Base-by-base conservation (phyloP, 176 grass and related monocot species). In the Guadua angustifolia region DNA sequence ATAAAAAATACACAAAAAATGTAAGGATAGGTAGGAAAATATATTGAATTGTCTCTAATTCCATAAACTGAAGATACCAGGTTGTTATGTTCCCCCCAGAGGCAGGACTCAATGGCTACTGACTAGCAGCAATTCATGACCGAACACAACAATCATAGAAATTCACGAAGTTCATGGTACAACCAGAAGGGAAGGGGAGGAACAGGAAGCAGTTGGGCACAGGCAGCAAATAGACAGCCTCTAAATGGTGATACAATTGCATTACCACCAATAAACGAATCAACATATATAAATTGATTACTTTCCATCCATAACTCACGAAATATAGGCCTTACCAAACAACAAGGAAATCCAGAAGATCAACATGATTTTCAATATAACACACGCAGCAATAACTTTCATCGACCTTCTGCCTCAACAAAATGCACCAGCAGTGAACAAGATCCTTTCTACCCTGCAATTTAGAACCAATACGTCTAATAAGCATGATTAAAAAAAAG, bases 291-390 rank as follows among this genome's bases (percentile, higher is more conserved):
- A 4, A 32, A 64, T 38, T 21, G n/a, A 7, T n/a, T 80, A 4
- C 43, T 40, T 79, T 62, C 18, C 36, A 79, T 61, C 7, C 21
- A 60, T 69, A 80, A 35, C 61, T 89, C 45, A 52, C 73, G 17
- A 69, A 85, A 82, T 35, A 18, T 45, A 74, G 39, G 46, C 29
- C 89, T 92, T 90, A 99, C 97, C 97, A 99, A 78, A 92, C 89
- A 89, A 99, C 88, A 74, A 99, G 93, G 81, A 96, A 99, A 86
- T 99, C 97, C 75, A 99, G 66, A 94, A 99, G 93, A 55, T 99
- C 97, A 35, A 89, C 60, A 90, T 99, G 89, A 78, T 74, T 99
- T 85, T 94, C 93, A 78, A 99, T 88, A 86, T 99, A 99, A 61
- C 96, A 82, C 59, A 90, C 86, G 5, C 97, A 96, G 69, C 91